These are phyloP conservation scores for Pseudophaeomoniella oleicola DNA, from an alignment of 2,329 filamentous ascomycete species.

Conservation along the genomic window DNA sequence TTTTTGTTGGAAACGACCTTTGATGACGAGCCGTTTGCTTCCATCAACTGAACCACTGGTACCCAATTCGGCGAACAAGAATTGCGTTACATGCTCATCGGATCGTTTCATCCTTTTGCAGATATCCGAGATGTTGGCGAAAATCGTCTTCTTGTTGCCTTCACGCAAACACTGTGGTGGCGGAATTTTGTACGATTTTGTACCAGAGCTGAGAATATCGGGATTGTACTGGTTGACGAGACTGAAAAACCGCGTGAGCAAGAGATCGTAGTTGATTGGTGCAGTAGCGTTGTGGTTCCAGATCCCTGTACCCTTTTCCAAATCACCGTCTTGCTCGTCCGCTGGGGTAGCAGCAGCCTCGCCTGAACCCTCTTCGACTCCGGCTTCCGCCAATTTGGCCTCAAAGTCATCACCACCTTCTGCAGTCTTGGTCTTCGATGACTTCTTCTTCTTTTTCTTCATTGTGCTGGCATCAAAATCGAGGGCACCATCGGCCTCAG, in stretches of 20 bases:
- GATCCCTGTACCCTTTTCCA: constrained; percentile 77
- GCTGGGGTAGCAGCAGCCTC: constrained; percentile 41
- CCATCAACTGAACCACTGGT: constrained; percentile 93
- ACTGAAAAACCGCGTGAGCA: constrained; percentile 86
- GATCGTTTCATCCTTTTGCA: constrained; percentile 99
- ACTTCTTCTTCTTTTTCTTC: constrained; percentile 81
- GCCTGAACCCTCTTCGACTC: constrained; percentile 43
- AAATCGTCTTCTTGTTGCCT: constrained; percentile 99
- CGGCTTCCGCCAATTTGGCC: constrained; percentile 48
- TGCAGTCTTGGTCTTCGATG: constrained; percentile 41
- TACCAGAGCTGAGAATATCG: constrained; percentile 75
- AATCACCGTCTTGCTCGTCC: constrained; percentile 54
- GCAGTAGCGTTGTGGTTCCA: constrained; percentile 71
- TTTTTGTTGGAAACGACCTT: constrained; percentile 99
- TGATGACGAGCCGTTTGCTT: constrained; percentile 86
- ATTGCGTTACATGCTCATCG: constrained; percentile 93
- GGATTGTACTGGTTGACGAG: constrained; percentile 93
- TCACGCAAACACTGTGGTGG: constrained; percentile 97
- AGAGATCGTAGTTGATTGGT: constrained; percentile 67
- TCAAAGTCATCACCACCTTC: constrained; percentile 48
- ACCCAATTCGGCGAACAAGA: constrained; percentile 95
- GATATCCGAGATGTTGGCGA: constrained; percentile 97
- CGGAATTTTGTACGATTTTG: constrained; percentile 97
- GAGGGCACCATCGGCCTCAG: constrained; percentile 34
- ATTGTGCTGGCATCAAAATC: constrained; percentile 54